Conservation (phyloP, 306 rosid genomes). For the Abrus precatorius region DNA sequence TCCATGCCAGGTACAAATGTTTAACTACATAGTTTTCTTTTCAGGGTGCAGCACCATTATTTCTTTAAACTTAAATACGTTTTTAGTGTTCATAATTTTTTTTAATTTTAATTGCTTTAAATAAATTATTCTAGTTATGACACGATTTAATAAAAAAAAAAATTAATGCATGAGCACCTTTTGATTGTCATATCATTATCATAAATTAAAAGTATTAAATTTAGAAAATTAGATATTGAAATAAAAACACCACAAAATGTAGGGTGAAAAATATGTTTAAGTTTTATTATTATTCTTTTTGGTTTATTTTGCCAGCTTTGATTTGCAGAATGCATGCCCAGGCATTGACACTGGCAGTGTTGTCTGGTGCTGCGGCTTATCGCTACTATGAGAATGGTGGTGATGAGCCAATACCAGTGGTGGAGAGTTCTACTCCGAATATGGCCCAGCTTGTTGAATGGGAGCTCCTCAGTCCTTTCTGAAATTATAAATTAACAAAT, state of each 20-base stretch:
- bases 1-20: slow-evolving; percentile 73
- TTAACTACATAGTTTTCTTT: not conserved
- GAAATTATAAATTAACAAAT: not conserved
- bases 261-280: too few relatives aligned
- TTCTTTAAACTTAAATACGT: too few relatives aligned
- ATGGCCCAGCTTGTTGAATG: not conserved
- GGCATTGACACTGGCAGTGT: slow-evolving; percentile 78
- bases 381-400: slow-evolving; percentile 64
- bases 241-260: too few relatives aligned
- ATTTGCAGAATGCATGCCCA: slow-evolving; percentile 79
- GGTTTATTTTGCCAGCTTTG: not conserved
- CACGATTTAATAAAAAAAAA: too few relatives aligned
- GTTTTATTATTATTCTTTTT: not conserved
- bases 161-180: too few relatives aligned
- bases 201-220: too few relatives aligned
- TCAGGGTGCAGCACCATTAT: not conserved
- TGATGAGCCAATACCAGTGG: not conserved
- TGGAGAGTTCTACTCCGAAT: slow-evolving; percentile 17
- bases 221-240: too few relatives aligned
- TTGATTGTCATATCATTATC: too few relatives aligned
- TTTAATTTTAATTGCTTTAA: too few relatives aligned
- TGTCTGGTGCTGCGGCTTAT: slow-evolving; percentile 75
- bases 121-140: too few relatives aligned
- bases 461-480: slow-evolving; percentile 42
- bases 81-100: too few relatives aligned